Conservation (phyloP, 202 grass and related monocot genomes). For the Bolboschoenoplectus hybrid region DNA sequence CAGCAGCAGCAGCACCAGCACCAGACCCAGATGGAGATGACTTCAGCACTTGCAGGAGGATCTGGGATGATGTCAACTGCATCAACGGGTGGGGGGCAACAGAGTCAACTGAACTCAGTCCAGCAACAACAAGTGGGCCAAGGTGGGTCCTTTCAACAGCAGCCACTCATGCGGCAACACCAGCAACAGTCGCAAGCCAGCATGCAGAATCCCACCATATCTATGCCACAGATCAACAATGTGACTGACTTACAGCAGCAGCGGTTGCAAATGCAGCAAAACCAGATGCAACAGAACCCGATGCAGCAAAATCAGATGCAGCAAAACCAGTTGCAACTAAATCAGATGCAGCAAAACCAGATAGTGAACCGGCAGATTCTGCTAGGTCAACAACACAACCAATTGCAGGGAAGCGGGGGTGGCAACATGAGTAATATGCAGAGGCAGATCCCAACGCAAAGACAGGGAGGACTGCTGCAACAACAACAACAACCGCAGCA, state of each 20-base stretch:
- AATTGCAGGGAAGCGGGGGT: constrained; percentile 58
- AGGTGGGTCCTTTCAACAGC: constrained; percentile 66
- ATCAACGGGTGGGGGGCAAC: constrained; percentile 63
- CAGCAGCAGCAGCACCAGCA: constrained; percentile 72
- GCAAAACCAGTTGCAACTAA: constrained; percentile 48
- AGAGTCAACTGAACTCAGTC: constrained; percentile 62
- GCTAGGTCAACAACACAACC: constrained; percentile 54
- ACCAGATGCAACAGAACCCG: constrained; percentile 38
- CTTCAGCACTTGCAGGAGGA: constrained; percentile 53
- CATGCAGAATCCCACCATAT: constrained; percentile 61
- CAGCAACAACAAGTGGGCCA: constrained; percentile 63
- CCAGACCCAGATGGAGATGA: constrained; percentile 71
- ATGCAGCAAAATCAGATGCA: neutral
- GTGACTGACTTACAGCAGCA: constrained; percentile 65
- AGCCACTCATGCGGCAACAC: constrained; percentile 68
- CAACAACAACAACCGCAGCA: constrained; percentile 64
- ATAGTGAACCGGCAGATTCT: constrained; percentile 73
- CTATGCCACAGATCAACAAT: constrained; percentile 70
- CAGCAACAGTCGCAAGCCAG: constrained; percentile 66
- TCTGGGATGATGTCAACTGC: constrained; percentile 53
- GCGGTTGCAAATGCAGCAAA: constrained; percentile 69
- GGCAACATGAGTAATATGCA: constrained; percentile 55
- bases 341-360: constrained; percentile 37
- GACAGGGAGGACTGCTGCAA: constrained; percentile 53
- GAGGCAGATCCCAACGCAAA: constrained; percentile 54